Percentiles rank a stretch among this genome's conserved stretches.
Evolutionary conservation across 148 eudicot genomes (phyloP).

Genomic region (Vaccinium myrtillus): DNA sequence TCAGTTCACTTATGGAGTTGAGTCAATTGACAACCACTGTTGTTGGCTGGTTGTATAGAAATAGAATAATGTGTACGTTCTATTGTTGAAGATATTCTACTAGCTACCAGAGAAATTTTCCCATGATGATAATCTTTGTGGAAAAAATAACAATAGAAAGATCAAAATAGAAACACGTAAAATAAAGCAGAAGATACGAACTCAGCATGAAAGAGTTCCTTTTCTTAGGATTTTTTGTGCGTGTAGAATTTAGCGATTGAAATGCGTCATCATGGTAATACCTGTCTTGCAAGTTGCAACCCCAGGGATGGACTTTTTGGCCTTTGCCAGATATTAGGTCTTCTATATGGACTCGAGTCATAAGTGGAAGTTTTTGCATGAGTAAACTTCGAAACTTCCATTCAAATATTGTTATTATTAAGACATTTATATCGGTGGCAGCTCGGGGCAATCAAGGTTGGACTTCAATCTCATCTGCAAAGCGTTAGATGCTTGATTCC

Average conservation of each 20-base stretch:
- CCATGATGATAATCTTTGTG: not conserved
- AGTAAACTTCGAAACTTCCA: too few relatives aligned
- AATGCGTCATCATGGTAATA: not conserved
- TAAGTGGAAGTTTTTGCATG: too few relatives aligned
- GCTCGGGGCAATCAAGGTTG: too few relatives aligned
- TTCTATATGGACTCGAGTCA: too few relatives aligned
- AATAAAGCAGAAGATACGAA: not conserved
- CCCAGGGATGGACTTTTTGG: too few relatives aligned
- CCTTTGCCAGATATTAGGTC: too few relatives aligned
- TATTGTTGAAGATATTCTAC: not conserved
- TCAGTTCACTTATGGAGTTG: not conserved
- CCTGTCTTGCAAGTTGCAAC: too few relatives aligned
- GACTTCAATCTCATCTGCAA: too few relatives aligned
- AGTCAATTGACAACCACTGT: not conserved
- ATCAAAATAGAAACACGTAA: not conserved
- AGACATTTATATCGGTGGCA: too few relatives aligned
- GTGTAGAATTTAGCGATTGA: not conserved
- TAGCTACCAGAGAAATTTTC: not conserved
- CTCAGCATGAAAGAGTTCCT: not conserved
- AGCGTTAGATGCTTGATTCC: conserved; percentile 5
- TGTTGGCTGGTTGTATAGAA: not conserved
- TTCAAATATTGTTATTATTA: too few relatives aligned
- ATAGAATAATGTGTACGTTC: not conserved
- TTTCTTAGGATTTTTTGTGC: too few relatives aligned
- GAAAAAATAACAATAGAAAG: not conserved